Evolutionary conservation across 495 filamentous ascomycete genomes (phyloP).

Genomic region (Penicillium goetzii): DNA sequence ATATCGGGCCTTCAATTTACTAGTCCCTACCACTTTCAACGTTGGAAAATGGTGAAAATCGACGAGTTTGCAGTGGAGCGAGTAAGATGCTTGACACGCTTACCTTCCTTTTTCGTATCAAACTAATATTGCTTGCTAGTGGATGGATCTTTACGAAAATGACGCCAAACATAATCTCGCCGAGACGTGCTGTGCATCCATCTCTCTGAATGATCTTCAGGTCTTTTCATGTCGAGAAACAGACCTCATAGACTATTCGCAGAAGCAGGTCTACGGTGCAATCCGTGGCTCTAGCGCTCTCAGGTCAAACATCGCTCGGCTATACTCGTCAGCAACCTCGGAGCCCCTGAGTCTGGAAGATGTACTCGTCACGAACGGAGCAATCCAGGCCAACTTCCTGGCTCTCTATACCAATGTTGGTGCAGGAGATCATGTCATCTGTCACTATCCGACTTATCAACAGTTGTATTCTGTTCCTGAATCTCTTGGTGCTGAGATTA

Average conservation of each 20-base stretch:
- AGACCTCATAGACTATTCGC: conserved; percentile 45
- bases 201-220: conserved; percentile 73
- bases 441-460: conserved; percentile 87
- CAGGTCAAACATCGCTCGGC: conserved; percentile 61
- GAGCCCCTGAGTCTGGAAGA: conserved; percentile 57
- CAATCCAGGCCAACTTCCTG: conserved; percentile 82
- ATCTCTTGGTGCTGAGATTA: conserved; percentile 78
- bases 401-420: conserved; percentile 73
- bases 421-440: conserved; percentile 84
- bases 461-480: conserved; percentile 78
- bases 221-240: conserved; percentile 53
- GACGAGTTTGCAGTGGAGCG: conserved; percentile 78
- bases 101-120: neutral
- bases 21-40: neutral
- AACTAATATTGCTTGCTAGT: conserved; percentile 52
- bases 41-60: conserved; percentile 66
- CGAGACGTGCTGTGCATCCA: conserved; percentile 81
- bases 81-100: conserved; percentile 39
- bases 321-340: conserved; percentile 60
- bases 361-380: conserved; percentile 77
- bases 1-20: neutral
- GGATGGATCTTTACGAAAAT: conserved; percentile 87
- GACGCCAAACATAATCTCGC: conserved; percentile 78
- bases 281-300: conserved; percentile 69
- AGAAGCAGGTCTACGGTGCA: conserved; percentile 66